These are phyloP conservation scores for Pseudogymnoascus sp. DNA, from an alignment of 2,329 filamentous ascomycete species.

Conservation along the genomic window DNA sequence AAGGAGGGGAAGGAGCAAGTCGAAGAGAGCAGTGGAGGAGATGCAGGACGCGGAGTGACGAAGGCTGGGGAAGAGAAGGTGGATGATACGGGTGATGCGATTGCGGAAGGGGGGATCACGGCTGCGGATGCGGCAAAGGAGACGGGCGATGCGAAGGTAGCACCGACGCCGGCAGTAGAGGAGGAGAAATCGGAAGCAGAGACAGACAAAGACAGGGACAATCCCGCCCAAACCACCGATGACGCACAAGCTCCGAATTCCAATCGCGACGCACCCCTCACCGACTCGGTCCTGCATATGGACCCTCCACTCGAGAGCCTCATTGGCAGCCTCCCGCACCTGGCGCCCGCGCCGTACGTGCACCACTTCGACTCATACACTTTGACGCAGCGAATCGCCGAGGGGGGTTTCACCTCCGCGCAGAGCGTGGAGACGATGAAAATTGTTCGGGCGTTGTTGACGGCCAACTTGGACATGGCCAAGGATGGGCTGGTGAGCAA, in stretches of 20 bases:
- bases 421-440: conserved; percentile 91
- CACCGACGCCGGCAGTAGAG: conserved; percentile 3
- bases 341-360: conserved; percentile 69
- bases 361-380: conserved; percentile 96
- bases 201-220: conserved; percentile 11
- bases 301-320: conserved; percentile 33
- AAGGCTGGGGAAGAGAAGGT: conserved; percentile 24
- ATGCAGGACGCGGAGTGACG: neutral
- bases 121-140: conserved; percentile 10
- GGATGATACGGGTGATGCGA: conserved; percentile 15
- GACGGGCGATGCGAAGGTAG: neutral
- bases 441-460: conserved; percentile 69
- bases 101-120: conserved; percentile 11
- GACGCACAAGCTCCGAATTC: conserved; percentile 23
- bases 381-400: conserved; percentile 71
- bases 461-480: conserved; percentile 73
- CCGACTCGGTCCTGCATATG: conserved; percentile 30
- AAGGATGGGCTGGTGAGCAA: conserved; percentile 77
- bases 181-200: conserved; percentile 5
- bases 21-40: neutral
- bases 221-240: conserved; percentile 10
- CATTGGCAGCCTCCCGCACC: conserved; percentile 50
- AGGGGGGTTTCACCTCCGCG: conserved; percentile 60
- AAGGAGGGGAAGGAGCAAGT: conserved; percentile 22
- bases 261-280: conserved; percentile 12